phyloP scores from a whole-genome alignment of 176 grass and related monocot species.

The Carex pumila region DNA sequence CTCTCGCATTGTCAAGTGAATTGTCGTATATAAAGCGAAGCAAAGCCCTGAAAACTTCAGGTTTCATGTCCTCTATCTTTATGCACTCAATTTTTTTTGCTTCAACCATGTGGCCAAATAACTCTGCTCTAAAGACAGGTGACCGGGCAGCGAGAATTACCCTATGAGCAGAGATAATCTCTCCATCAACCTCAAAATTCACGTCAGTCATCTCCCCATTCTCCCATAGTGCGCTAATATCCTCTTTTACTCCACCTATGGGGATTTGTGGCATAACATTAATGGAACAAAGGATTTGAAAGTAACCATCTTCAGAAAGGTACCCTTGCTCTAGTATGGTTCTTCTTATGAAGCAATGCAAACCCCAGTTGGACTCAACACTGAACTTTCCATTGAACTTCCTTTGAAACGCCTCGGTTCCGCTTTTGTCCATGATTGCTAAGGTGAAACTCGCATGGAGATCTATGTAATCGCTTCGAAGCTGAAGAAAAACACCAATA shows the following conservation, averaged over 20 bases:
- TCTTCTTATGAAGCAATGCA: neutral
- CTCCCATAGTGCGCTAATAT: neutral
- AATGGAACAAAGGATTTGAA: neutral
- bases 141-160: conserved; percentile 4
- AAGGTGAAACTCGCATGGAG: conserved; percentile 7
- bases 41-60: conserved; percentile 27
- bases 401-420: neutral
- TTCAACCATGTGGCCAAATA: conserved; percentile 20
- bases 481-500: conserved; percentile 2
- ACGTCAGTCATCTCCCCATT: conserved; percentile 1
- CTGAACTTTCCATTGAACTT: neutral
- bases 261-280: neutral
- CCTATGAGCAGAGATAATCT: conserved; percentile 11
- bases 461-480: neutral
- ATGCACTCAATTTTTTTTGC: neutral
- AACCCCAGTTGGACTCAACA: neutral
- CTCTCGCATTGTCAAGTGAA: neutral
- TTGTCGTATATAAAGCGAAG: conserved; percentile 43
- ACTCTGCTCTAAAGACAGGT: conserved; percentile 30
- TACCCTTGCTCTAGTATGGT: neutral
- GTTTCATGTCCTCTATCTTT: neutral
- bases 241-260: neutral
- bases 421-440: neutral
- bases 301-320: neutral
- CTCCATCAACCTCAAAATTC: neutral